Conservation (phyloP, 116 monocot genomes). For the Iris pallida region DNA sequence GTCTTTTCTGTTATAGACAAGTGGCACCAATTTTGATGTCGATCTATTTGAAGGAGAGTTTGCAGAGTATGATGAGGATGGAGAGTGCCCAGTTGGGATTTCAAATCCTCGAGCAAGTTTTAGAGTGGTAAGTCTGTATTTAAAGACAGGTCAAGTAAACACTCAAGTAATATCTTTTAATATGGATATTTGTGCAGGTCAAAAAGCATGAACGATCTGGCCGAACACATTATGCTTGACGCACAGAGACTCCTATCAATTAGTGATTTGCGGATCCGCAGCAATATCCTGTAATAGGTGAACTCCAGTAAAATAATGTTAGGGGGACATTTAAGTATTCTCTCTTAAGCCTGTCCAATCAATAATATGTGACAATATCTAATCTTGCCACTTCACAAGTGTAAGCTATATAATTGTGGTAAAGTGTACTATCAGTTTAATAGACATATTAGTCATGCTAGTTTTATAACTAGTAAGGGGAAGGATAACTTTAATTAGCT, state of each 20-base stretch:
- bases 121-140: slow-evolving; percentile 39
- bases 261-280: too few species aligned
- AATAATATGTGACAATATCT: too few species aligned
- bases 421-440: too few species aligned
- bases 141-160: background rate
- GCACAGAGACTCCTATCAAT: background rate
- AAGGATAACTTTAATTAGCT: too few species aligned
- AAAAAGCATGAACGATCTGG: slow-evolving; percentile 19
- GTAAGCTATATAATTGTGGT: too few species aligned
- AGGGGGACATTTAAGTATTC: too few species aligned
- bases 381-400: too few species aligned
- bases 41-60: slow-evolving; percentile 62
- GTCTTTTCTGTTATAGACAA: slow-evolving; percentile 19
- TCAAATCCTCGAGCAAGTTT: slow-evolving; percentile 36
- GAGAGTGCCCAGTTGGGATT: slow-evolving; percentile 54
- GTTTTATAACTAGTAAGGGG: too few species aligned
- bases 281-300: too few species aligned
- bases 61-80: slow-evolving; percentile 80
- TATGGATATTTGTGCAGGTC: slow-evolving; percentile 18
- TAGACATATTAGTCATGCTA: too few species aligned
- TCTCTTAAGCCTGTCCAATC: too few species aligned
- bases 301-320: too few species aligned
- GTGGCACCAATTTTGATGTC: slow-evolving; percentile 43
- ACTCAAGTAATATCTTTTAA: background rate
- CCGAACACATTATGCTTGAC: slow-evolving; percentile 12